Base-by-base conservation (phyloP, 2,329 filamentous ascomycete species). In the Aplosporella prunicola region DNA sequence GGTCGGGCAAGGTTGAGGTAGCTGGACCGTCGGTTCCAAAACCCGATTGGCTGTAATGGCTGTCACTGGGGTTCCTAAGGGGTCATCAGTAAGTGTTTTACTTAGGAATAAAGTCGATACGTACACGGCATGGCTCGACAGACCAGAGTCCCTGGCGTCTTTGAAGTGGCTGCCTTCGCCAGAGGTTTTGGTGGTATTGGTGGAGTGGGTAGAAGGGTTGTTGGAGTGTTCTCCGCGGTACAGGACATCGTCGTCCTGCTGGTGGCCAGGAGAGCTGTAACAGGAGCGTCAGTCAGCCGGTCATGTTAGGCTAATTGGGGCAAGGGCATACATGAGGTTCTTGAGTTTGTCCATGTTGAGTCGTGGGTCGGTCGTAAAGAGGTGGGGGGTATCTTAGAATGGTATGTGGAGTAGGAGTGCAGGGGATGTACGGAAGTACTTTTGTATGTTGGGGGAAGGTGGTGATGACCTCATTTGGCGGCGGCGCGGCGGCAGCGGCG, bases 311-410 rank as follows among this genome's bases (percentile, higher is more conserved):
- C 10, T n/a, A n/a, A n/a, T n/a, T n/a, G 15, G 10, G 35, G 20
- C 13, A 15, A 28, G 9, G 15, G 47, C 60, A 45, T 46, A 64
- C 61, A 67, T 49, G 36, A 66, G 50, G 46, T 54, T 57, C 57
- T 65, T 66, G 39, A 67, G 47, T 52, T 64, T 64, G 40, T 66
- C 56, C 64, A 67, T 67, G 40, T 26, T 44, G 46, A 14, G 15
- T 36, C 25, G 26, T 14, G 23, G 15, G 11, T 22, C n/a, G n/a
- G 22, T 24, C 8, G 22, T 24, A n/a, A n/a, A 24, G 22, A 24
- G 22, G 22, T 24, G 22, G 22, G n/a, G 8, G 22, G n/a, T 24
- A 8, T 8, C 22, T 24, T 24, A 24, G 8, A n/a, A n/a, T n/a
- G n/a, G n/a, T n/a, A n/a, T n/a, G n/a, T n/a, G n/a, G n/a, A n/a